Conservation (phyloP, 2,329 filamentous ascomycete genomes). For the Calonectria crousiana region DNA sequence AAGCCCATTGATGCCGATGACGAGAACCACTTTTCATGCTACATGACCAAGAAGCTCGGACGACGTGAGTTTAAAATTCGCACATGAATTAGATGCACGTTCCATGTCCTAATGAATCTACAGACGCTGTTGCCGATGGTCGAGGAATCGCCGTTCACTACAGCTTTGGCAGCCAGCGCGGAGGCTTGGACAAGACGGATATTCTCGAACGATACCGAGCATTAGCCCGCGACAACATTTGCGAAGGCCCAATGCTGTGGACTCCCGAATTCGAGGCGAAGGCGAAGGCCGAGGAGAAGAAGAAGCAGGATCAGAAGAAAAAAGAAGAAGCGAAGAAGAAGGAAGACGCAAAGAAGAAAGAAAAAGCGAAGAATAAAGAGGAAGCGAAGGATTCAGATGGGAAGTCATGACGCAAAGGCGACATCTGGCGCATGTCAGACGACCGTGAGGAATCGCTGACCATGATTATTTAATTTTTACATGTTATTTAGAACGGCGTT, state of each 20-base stretch:
- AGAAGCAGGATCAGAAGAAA: constrained; percentile 3
- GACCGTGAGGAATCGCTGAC: not conserved
- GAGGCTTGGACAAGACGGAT: constrained; percentile 62
- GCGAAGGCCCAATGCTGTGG: constrained; percentile 50
- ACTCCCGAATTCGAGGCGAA: constrained; percentile 32
- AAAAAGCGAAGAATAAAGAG: not conserved
- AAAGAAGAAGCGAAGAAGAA: not conserved
- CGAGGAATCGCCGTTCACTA: constrained; percentile 67
- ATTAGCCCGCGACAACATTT: constrained; percentile 66
- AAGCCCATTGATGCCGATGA: constrained; percentile 59
- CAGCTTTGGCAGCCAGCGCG: constrained; percentile 56
- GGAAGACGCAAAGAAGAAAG: too few relatives aligned
- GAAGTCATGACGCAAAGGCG: not conserved
- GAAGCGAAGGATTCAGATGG: not conserved
- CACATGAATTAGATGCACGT: not conserved
- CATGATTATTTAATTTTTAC: not conserved
- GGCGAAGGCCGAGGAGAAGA: not conserved
- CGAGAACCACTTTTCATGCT: constrained; percentile 59
- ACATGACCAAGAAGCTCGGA: constrained; percentile 53
- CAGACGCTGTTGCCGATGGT: constrained; percentile 64
- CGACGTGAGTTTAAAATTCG: constrained; percentile 43
- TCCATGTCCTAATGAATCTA: constrained; percentile 23
- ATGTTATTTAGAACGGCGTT: not conserved
- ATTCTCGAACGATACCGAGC: constrained; percentile 64
- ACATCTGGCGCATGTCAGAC: not conserved